Evolutionary conservation across 2,329 filamentous ascomycete genomes (phyloP).

Genomic region (Xylaria sp.): DNA sequence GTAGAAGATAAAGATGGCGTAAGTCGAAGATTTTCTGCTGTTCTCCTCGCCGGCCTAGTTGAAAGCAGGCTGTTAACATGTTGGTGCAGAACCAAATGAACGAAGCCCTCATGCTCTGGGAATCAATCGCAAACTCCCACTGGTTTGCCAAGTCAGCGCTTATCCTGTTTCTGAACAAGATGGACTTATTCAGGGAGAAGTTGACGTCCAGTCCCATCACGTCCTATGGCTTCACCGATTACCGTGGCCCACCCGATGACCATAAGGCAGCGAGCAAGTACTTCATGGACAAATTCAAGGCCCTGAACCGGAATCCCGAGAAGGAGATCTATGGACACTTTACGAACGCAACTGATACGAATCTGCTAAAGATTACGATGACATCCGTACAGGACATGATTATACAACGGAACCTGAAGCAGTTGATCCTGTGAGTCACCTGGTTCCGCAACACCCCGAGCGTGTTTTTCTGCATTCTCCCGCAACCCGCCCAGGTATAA

Average conservation of each 20-base stretch:
- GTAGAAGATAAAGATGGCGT: conserved; percentile 97
- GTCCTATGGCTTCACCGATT: conserved; percentile 81
- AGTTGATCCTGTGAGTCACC: conserved; percentile 73
- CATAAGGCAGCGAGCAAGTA: conserved; percentile 81
- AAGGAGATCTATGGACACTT: conserved; percentile 73
- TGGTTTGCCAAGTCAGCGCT: conserved; percentile 86
- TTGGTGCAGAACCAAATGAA: conserved; percentile 84
- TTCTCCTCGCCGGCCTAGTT: conserved; percentile 2
- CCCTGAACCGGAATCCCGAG: conserved; percentile 75
- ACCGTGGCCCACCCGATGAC: conserved; percentile 76
- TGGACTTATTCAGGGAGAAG: conserved; percentile 85
- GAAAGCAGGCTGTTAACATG: conserved; percentile 24
- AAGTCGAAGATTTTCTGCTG: conserved; percentile 54
- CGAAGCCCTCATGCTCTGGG: conserved; percentile 87
- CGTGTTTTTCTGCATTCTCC: conserved; percentile 31
- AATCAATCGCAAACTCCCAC: conserved; percentile 85
- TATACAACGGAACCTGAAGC: conserved; percentile 84
- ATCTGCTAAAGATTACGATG: conserved; percentile 87
- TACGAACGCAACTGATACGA: conserved; percentile 73
- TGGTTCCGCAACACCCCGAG: conserved; percentile 43
- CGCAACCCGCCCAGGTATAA: conserved; percentile 32
- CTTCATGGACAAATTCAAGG: conserved; percentile 83
- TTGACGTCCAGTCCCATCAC: conserved; percentile 76
- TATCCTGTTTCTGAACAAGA: conserved; percentile 89
- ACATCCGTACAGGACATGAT: conserved; percentile 88